Evolutionary conservation across 352 stramenopile genomes (phyloP).

Genomic region (Thraustochytrium striatum): DNA sequence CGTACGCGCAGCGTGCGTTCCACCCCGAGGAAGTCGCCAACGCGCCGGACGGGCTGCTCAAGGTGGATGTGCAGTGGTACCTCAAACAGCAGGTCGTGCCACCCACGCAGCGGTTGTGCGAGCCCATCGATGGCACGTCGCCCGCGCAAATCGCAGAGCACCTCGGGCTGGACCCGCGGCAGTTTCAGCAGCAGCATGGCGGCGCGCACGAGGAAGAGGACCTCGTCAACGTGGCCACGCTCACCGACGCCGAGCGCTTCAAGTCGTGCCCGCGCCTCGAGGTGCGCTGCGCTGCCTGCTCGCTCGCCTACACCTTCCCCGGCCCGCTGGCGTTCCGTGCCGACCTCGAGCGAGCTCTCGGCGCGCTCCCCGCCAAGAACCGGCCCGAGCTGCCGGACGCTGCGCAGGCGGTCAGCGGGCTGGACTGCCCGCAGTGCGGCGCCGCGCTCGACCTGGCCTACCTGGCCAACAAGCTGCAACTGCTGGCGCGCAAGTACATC

Average conservation of each 20-base stretch:
- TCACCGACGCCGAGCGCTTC: constrained; percentile 65
- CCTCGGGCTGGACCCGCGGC: constrained; percentile 89
- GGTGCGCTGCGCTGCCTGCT: not conserved
- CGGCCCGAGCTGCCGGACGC: constrained; percentile 1
- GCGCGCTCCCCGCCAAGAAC: not conserved
- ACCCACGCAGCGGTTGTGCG: constrained; percentile 93
- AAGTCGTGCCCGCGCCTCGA: constrained; percentile 48
- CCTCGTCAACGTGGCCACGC: constrained; percentile 61
- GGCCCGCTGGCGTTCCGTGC: not conserved
- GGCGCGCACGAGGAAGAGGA: constrained; percentile 58
- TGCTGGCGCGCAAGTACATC: constrained; percentile 11
- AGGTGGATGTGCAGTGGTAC: constrained; percentile 73
- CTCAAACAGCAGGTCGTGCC: constrained; percentile 92
- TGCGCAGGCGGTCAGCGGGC: not conserved
- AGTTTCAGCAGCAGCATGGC: constrained; percentile 71
- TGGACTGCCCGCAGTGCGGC: not conserved
- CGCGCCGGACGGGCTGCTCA: constrained; percentile 67
- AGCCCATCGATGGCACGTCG: constrained; percentile 96
- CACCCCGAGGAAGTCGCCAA: constrained; percentile 76
- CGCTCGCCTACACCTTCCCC: constrained; percentile 5
- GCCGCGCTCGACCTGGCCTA: not conserved
- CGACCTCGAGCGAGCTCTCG: not conserved
- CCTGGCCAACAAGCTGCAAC: constrained; percentile 16
- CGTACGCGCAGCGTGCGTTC: constrained; percentile 64
- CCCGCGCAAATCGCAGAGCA: constrained; percentile 87